Conservation (phyloP, 352 stramenopile genomes). For the Globisporangium sylvaticum region DNA sequence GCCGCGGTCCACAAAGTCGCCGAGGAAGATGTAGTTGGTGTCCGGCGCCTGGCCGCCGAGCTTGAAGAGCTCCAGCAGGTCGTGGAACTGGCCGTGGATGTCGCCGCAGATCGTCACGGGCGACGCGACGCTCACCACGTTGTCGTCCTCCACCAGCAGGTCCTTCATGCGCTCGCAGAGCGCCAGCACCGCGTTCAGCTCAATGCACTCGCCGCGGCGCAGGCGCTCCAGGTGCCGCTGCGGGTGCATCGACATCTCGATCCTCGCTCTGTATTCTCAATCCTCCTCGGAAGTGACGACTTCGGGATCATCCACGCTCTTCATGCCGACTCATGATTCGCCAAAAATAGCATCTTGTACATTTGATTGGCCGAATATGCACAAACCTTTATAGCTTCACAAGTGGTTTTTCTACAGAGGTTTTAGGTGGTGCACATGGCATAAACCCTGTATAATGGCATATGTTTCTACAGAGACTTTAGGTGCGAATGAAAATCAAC, state of each 20-base stretch:
- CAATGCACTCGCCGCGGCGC: conserved; percentile 48
- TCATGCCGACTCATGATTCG: too few relatives aligned
- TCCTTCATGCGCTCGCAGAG: conserved; percentile 73
- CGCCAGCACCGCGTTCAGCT: conserved; percentile 46
- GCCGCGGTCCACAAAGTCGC: conserved; percentile 96
- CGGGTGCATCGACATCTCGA: conserved; percentile 27
- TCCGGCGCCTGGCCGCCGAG: conserved; percentile 84
- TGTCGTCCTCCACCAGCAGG: conserved; percentile 72
- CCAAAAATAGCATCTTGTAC: too few relatives aligned
- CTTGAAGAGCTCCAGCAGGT: conserved; percentile 93
- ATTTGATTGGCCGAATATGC: too few relatives aligned
- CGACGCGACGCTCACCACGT: conserved; percentile 70
- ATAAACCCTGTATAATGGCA: too few relatives aligned
- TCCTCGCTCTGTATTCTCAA: not conserved
- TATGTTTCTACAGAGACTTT: not conserved
- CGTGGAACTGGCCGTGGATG: conserved; percentile 97
- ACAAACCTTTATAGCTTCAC: not conserved
- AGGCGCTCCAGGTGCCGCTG: conserved; percentile 54
- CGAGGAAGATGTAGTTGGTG: conserved; percentile 93
- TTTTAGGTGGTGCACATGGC: too few relatives aligned
- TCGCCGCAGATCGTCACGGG: conserved; percentile 90
- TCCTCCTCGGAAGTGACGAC: too few relatives aligned
- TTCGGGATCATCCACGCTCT: too few relatives aligned
- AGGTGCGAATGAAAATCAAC: not conserved
- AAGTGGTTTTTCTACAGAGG: not conserved